Conservation (phyloP, 495 filamentous ascomycete species). For the Lichina pygmaea region DNA sequence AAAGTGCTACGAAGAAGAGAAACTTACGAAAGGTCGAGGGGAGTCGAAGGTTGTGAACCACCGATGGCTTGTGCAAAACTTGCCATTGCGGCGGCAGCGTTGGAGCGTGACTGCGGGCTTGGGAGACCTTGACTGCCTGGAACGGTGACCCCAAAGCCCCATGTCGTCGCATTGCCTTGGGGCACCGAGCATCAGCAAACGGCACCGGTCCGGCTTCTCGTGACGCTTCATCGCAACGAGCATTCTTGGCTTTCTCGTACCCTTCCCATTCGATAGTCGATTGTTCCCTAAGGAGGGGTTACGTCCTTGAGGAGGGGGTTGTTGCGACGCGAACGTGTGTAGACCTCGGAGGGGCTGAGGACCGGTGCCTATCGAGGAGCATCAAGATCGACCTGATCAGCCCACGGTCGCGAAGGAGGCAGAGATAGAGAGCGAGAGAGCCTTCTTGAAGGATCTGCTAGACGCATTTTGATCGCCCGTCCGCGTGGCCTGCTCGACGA, state of each 20-base stretch:
- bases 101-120: slow-evolving; percentile 31
- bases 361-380: slow-evolving; percentile 23
- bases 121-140: slow-evolving; percentile 32
- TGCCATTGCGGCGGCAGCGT: slow-evolving; percentile 21
- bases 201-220: not conserved
- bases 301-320: slow-evolving; percentile 29
- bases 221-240: not conserved
- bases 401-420: too few relatives aligned
- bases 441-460: too few relatives aligned
- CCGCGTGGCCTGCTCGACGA: too few relatives aligned
- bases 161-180: slow-evolving; percentile 33
- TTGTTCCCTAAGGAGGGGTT: slow-evolving; percentile 25
- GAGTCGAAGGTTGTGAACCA: slow-evolving; percentile 47
- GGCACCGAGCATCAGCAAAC: slow-evolving; percentile 6
- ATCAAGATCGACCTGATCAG: too few relatives aligned
- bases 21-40: slow-evolving; percentile 62
- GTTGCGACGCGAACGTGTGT: slow-evolving; percentile 40
- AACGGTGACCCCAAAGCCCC: slow-evolving; percentile 54
- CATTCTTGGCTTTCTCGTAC: slow-evolving; percentile 17
- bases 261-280: slow-evolving; percentile 51
- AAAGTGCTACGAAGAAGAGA: not conserved
- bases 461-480: too few relatives aligned
- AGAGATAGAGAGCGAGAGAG: too few relatives aligned
- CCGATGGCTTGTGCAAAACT: slow-evolving; percentile 67
- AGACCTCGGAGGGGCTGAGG: slow-evolving; percentile 44